phyloP scores from a whole-genome alignment of 2,329 filamentous ascomycete genomes.

The Paracorniculantispora psalliotae region DNA sequence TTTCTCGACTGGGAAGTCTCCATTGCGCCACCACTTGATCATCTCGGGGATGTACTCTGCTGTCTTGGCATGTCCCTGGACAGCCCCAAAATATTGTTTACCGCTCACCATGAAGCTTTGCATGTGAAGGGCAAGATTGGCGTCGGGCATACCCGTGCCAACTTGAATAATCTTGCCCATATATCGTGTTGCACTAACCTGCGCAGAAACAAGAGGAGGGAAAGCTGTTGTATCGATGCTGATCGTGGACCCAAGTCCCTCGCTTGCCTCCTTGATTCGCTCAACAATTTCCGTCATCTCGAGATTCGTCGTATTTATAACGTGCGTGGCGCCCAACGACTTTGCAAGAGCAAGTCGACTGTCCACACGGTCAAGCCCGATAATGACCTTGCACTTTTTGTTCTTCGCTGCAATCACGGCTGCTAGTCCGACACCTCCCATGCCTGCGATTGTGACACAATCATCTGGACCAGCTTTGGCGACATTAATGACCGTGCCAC shows the following conservation, averaged over 20 bases:
- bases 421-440: conserved; percentile 31
- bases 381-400: conserved; percentile 22
- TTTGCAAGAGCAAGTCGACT: conserved; percentile 25
- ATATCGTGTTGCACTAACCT: conserved; percentile 36
- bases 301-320: conserved; percentile 21
- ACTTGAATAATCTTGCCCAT: conserved; percentile 46
- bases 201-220: conserved; percentile 35
- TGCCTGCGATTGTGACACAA: conserved; percentile 28
- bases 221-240: conserved; percentile 47
- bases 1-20: conserved; percentile 29
- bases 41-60: conserved; percentile 34
- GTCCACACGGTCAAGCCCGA: conserved; percentile 26
- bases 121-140: conserved; percentile 37
- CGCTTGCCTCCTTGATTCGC: conserved; percentile 33
- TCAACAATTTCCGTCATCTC: conserved; percentile 22
- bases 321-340: conserved; percentile 30
- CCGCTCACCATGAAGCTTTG: conserved; percentile 42
- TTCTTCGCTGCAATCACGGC: conserved; percentile 30
- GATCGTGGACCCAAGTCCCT: conserved; percentile 40
- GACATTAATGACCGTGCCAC: conserved; percentile 30
- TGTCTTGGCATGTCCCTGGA: conserved; percentile 29
- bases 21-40: conserved; percentile 28
- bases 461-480: conserved; percentile 21
- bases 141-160: conserved; percentile 40
- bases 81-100: conserved; percentile 42